Evolutionary conservation across 2,329 filamentous ascomycete species (phyloP), one percentile per base, ranked within the genome.

Genomic region (Ceratocystiopsis brevicomis): DNA sequence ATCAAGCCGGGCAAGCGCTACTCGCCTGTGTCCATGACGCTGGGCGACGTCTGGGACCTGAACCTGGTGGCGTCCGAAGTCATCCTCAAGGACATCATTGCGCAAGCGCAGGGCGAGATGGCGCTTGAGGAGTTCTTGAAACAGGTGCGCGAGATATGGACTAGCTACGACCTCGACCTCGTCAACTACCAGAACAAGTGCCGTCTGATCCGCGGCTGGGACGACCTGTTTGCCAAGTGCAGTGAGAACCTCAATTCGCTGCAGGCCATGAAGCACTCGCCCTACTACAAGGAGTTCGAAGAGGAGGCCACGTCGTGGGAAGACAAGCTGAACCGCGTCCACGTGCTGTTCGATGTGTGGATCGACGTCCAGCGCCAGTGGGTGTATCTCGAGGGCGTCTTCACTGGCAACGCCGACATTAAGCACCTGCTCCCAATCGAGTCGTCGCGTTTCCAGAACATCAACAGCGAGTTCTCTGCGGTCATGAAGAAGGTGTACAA

Each of bases 401-500:
- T 99, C 58, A 95, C 88, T 1, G 90, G 90, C 46, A 99, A 98
- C 56, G 88, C 85, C 36, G 90, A 99, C 56, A 98, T 99, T 67
- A 98, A 96, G 63, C 88, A 96, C 59, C 68, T 99, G 42, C 73
- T 99, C 18, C 92, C 92, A 5, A 87, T 94, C 49, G 90, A 99
- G 58, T 95, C 90, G 1, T 87, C 85, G 12, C 78, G 90, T 45
- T 99, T 99, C 65, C 85, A 94, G 56, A 98, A 96, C 62, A 98
- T 98, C 68, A 98, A 98, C 63, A 92, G 86, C 48, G 88, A 98
- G 59, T 99, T 98, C 64, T 81, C 93, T 56, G 78, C 85, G n/a
- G 86, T 98, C 37, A 94, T 99, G 84, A 96, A 96, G 66, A 98
- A 96, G 60, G 90, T 96, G 38, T 88, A 92, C 63, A 93, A 94